Evolutionary conservation across 2,329 filamentous ascomycete species (phyloP).

Genomic region (Aspergillus vadensis): DNA sequence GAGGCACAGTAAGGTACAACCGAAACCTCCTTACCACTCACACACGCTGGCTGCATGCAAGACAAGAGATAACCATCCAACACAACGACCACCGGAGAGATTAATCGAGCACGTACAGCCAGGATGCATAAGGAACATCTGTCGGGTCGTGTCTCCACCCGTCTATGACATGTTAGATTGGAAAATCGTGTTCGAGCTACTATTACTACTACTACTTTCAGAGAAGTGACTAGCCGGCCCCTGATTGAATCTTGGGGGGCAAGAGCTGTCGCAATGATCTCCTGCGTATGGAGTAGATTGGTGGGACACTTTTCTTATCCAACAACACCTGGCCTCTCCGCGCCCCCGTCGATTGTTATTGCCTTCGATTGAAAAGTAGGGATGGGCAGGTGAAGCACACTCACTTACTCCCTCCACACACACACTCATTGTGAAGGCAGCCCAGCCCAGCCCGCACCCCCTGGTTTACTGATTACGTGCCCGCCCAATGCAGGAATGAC

Average conservation of each 20-base stretch:
- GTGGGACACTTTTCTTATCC: neutral
- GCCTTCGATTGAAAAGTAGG: neutral
- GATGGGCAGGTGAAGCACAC: neutral
- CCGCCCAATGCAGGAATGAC: neutral
- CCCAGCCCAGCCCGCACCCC: neutral
- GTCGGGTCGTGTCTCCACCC: neutral
- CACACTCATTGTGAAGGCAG: too few species aligned
- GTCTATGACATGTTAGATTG: conserved; percentile 2
- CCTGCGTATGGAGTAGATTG: neutral
- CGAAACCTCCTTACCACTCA: conserved; percentile 1
- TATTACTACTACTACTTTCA: neutral
- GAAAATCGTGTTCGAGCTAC: neutral
- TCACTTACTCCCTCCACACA: too few species aligned
- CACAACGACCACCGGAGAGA: neutral
- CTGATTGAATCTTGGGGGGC: neutral
- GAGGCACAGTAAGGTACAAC: neutral
- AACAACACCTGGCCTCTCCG: neutral
- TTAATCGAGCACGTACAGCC: neutral
- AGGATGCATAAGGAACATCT: conserved; percentile 1
- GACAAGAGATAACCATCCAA: neutral
- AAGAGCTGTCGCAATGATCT: neutral
- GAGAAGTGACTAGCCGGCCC: neutral
- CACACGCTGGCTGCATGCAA: conserved; percentile 1
- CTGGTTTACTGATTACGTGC: neutral
- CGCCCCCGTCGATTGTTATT: neutral